phyloP scores from a whole-genome alignment of 1,284 basidiomycete species.

The Vanrija humicola region DNA sequence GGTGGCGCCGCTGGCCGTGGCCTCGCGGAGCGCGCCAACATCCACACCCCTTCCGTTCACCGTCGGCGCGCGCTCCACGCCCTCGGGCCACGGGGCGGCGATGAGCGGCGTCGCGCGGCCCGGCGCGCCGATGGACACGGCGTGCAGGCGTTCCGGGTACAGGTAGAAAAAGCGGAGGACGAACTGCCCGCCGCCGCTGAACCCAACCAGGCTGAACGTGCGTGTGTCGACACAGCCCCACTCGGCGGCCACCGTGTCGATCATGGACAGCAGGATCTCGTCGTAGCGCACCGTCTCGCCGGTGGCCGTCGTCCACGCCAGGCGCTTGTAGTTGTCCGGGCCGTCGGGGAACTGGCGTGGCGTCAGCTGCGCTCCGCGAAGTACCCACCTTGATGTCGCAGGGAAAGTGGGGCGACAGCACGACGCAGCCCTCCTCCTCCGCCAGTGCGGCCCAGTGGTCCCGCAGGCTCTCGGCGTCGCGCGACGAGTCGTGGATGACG shows the following conservation, averaged over 20 bases:
- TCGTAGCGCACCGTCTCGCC: constrained; percentile 14
- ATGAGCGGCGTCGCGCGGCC: constrained; percentile 15
- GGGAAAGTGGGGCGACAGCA: constrained; percentile 17
- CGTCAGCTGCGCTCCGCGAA: background rate
- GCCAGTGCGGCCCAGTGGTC: constrained; percentile 11
- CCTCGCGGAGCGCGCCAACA: background rate
- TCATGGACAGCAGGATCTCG: constrained; percentile 14
- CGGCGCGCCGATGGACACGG: constrained; percentile 21
- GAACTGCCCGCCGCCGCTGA: constrained; percentile 23
- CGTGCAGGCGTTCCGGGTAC: constrained; percentile 17
- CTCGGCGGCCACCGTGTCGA: constrained; percentile 10
- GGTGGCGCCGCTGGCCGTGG: background rate
- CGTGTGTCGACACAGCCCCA: constrained; percentile 19
- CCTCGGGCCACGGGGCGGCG: constrained; percentile 14
- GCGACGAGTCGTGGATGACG: constrained; percentile 14
- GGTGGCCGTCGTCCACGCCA: constrained; percentile 7
- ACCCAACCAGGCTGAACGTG: constrained; percentile 15
- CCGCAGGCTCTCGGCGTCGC: constrained; percentile 14
- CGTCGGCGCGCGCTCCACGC: constrained; percentile 3
- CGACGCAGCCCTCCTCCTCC: constrained; percentile 12
- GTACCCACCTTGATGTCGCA: constrained; percentile 12
- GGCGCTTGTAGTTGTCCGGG: constrained; percentile 21
- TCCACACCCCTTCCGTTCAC: background rate
- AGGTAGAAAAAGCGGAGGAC: constrained; percentile 24
- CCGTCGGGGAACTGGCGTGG: constrained; percentile 15